Percentiles rank a stretch among this genome's conserved stretches.
These are phyloP conservation scores for Pichia scutulata DNA, from an alignment of 805 yeast genomes.

Conservation along the genomic window DNA sequence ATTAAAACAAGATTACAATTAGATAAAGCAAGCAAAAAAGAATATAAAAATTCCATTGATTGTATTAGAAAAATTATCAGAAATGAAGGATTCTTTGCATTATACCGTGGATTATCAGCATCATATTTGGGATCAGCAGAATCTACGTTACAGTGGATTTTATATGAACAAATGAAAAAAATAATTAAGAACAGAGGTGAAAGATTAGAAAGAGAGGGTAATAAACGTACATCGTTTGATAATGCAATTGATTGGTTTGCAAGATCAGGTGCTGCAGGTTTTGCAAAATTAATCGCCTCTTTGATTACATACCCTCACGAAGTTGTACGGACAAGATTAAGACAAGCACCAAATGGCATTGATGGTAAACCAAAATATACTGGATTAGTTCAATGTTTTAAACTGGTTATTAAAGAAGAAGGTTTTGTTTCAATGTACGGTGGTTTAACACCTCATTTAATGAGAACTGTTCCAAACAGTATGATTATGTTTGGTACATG, in stretches of 20 bases:
- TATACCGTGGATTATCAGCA: slow-evolving; percentile 89
- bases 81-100: slow-evolving; percentile 71
- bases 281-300: slow-evolving; percentile 90
- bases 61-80: slow-evolving; percentile 63
- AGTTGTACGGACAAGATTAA: slow-evolving; percentile 87
- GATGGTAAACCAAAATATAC: slow-evolving; percentile 75
- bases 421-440: slow-evolving; percentile 93
- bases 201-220: slow-evolving; percentile 27
- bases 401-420: slow-evolving; percentile 80
- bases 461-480: slow-evolving; percentile 96
- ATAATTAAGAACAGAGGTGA: slow-evolving; percentile 48
- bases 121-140: slow-evolving; percentile 91
- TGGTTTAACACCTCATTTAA: slow-evolving; percentile 92
- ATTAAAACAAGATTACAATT: slow-evolving; percentile 90
- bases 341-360: slow-evolving; percentile 80
- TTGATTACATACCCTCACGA: slow-evolving; percentile 94
- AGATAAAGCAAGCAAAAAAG: slow-evolving; percentile 58
- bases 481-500: slow-evolving; percentile 99
- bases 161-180: slow-evolving; percentile 89
- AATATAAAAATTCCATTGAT: slow-evolving; percentile 79
- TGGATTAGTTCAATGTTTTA: slow-evolving; percentile 83
- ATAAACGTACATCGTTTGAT: slow-evolving; percentile 45
- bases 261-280: slow-evolving; percentile 95
- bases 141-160: slow-evolving; percentile 91
- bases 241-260: slow-evolving; percentile 85